These are phyloP conservation scores for Paecilomyces dactylethromorphus DNA, from an alignment of 2,329 filamentous ascomycete species.

Conservation along the genomic window DNA sequence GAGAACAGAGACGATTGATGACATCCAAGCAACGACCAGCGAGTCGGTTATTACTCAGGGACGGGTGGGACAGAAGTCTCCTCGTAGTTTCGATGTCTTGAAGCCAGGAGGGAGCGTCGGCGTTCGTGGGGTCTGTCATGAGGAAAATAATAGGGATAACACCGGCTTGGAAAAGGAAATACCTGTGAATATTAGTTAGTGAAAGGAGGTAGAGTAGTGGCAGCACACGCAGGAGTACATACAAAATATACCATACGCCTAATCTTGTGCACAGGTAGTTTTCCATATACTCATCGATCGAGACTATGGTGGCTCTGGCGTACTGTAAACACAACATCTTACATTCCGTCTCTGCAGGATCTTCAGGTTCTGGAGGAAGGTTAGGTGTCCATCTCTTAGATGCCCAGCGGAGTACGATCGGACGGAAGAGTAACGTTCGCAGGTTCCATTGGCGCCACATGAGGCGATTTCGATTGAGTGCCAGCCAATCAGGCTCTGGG, in stretches of 20 bases:
- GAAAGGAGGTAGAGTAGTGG: slow-evolving; percentile 1
- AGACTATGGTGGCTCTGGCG: slow-evolving; percentile 34
- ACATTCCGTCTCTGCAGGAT: slow-evolving; percentile 32
- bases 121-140: slow-evolving; percentile 34
- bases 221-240: slow-evolving; percentile 7
- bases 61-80: slow-evolving; percentile 30
- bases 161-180: slow-evolving; percentile 41
- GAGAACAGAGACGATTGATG: slow-evolving; percentile 31
- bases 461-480: slow-evolving; percentile 32
- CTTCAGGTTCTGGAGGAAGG: slow-evolving; percentile 20
- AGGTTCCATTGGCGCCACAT: slow-evolving; percentile 40
- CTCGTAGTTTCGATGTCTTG: slow-evolving; percentile 36
- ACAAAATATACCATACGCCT: slow-evolving; percentile 40
- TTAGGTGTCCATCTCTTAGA: slow-evolving; percentile 27
- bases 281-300: slow-evolving; percentile 36
- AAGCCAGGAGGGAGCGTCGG: slow-evolving; percentile 29
- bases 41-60: slow-evolving; percentile 32
- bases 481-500: slow-evolving; percentile 28
- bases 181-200: slow-evolving; percentile 13
- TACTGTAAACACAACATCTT: slow-evolving; percentile 34
- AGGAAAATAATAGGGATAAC: slow-evolving; percentile 38
- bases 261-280: slow-evolving; percentile 34
- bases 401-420: slow-evolving; percentile 36
- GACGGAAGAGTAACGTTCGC: slow-evolving; percentile 38
- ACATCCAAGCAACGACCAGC: slow-evolving; percentile 34